A percentile compares a stretch with the other conserved stretches of the same genome.
Conservation (phyloP, 2,329 filamentous ascomycete genomes). For the Penicillium sp. region DNA sequence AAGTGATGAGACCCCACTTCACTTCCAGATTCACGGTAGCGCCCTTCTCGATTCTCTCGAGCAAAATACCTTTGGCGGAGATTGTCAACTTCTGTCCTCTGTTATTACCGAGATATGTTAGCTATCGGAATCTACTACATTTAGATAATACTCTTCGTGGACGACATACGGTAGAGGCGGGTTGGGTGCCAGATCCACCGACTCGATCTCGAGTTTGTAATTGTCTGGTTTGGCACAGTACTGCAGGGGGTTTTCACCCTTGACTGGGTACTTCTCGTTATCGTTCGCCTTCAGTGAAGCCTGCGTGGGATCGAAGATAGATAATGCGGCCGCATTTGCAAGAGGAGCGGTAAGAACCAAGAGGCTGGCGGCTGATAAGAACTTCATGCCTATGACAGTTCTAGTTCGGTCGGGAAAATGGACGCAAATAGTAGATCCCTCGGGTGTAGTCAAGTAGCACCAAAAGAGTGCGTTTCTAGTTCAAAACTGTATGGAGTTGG, state of each 20-base stretch:
- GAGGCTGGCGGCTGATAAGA: slow-evolving; percentile 38
- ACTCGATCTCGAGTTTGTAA: slow-evolving; percentile 72
- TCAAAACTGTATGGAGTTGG: background rate
- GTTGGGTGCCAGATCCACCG: slow-evolving; percentile 79
- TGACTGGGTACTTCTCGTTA: slow-evolving; percentile 60
- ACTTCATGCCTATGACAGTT: slow-evolving; percentile 39
- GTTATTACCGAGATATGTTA: slow-evolving; percentile 14
- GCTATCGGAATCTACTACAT: background rate
- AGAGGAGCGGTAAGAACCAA: slow-evolving; percentile 47
- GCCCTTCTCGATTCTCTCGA: slow-evolving; percentile 68
- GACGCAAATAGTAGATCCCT: background rate
- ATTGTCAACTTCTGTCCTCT: slow-evolving; percentile 79
- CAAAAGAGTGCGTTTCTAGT: background rate
- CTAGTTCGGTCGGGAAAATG: background rate
- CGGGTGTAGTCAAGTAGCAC: background rate
- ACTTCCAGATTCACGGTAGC: slow-evolving; percentile 80
- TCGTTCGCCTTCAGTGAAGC: slow-evolving; percentile 48
- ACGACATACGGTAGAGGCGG: slow-evolving; percentile 75
- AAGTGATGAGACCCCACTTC: slow-evolving; percentile 89
- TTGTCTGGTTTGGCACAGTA: slow-evolving; percentile 69
- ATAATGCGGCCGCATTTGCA: slow-evolving; percentile 43
- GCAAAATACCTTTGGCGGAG: slow-evolving; percentile 72
- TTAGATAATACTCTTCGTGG: background rate
- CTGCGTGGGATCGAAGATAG: slow-evolving; percentile 51
- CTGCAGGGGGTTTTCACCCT: slow-evolving; percentile 79